phyloP scores from a whole-genome alignment of 1,139 yeast species.

The Scheffersomyces segobiensis region DNA sequence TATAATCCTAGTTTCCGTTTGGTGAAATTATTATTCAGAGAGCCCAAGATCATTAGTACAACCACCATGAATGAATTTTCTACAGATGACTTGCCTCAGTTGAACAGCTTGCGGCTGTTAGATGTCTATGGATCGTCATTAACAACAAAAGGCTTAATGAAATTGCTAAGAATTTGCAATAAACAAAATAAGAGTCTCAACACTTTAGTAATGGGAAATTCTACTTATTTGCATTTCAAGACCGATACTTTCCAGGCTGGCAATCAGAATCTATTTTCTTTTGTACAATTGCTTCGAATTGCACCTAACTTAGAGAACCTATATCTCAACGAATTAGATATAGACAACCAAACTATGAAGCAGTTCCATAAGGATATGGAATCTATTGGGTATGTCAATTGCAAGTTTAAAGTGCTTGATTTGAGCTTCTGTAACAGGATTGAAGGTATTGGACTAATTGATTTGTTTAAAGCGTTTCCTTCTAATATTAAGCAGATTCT shows the following conservation, averaged over 20 bases:
- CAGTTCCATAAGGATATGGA: slow-evolving; percentile 27
- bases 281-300: slow-evolving; percentile 21
- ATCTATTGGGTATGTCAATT: slow-evolving; percentile 15
- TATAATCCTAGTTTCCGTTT: slow-evolving; percentile 30
- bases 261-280: slow-evolving; percentile 14
- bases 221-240: slow-evolving; percentile 31
- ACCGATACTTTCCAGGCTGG: slow-evolving; percentile 21
- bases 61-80: slow-evolving; percentile 28
- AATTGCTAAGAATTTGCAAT: slow-evolving; percentile 26
- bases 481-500: slow-evolving; percentile 4
- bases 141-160: slow-evolving; percentile 32
- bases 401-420: slow-evolving; percentile 28
- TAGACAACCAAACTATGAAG: slow-evolving; percentile 38
- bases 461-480: slow-evolving; percentile 23
- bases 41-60: slow-evolving; percentile 18
- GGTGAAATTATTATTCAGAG: slow-evolving; percentile 32
- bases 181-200: slow-evolving; percentile 12
- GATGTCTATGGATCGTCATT: slow-evolving; percentile 38
- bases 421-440: slow-evolving; percentile 37
- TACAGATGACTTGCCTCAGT: slow-evolving; percentile 24
- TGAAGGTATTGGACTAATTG: slow-evolving; percentile 43
- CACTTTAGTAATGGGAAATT: slow-evolving; percentile 30
- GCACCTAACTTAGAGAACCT: slow-evolving; percentile 27
- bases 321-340: slow-evolving; percentile 36
- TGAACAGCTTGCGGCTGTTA: slow-evolving; percentile 23